Conservation (phyloP, 306 rosid species). For the Arachis stenosperma region DNA sequence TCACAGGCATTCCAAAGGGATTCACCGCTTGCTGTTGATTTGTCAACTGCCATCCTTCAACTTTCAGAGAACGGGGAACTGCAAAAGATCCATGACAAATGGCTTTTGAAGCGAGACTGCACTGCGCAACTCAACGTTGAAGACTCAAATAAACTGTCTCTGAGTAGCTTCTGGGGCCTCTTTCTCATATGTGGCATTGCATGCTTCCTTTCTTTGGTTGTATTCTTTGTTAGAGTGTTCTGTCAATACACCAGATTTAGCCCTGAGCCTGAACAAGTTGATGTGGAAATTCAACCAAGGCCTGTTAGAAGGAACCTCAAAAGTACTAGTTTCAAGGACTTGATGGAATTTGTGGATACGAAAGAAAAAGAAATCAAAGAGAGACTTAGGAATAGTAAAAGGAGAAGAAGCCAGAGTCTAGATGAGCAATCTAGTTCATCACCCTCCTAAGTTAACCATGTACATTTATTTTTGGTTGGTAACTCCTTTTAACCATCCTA, state of each 20-base stretch:
- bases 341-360: slow-evolving; percentile 60
- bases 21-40: slow-evolving; percentile 91
- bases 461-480: slow-evolving; percentile 34
- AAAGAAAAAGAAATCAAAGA: slow-evolving; percentile 73
- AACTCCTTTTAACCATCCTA: slow-evolving; percentile 17
- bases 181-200: slow-evolving; percentile 78
- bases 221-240: slow-evolving; percentile 55
- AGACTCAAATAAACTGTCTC: slow-evolving; percentile 55
- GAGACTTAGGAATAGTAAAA: slow-evolving; percentile 47
- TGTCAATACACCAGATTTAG: slow-evolving; percentile 61
- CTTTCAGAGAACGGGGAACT: slow-evolving; percentile 96
- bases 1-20: slow-evolving; percentile 93
- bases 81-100: slow-evolving; percentile 89
- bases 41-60: slow-evolving; percentile 96
- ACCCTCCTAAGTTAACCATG: slow-evolving; percentile 37
- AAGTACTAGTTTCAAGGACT: slow-evolving; percentile 53
- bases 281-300: slow-evolving; percentile 41
- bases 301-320: slow-evolving; percentile 13
- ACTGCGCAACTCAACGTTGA: slow-evolving; percentile 38
- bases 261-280: slow-evolving; percentile 43
- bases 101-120: slow-evolving; percentile 68
- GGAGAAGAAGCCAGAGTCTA: slow-evolving; percentile 33
- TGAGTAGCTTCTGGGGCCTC: slow-evolving; percentile 91
- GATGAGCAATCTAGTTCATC: slow-evolving; percentile 37
- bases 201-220: slow-evolving; percentile 60